These are phyloP conservation scores for Candida multigemmis DNA, from an alignment of 805 yeast genomes.

Conservation along the genomic window DNA sequence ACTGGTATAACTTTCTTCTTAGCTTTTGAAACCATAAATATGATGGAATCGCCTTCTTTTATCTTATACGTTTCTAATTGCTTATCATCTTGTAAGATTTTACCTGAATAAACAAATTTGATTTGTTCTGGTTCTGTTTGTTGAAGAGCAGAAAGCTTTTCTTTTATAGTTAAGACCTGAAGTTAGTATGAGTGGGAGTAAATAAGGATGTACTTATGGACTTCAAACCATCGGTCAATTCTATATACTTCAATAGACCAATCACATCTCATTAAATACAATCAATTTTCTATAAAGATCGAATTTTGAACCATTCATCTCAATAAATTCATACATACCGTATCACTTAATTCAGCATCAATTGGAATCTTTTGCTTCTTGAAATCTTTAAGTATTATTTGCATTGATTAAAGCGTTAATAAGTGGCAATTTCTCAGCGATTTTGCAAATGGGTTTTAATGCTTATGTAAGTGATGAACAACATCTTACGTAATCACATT, in stretches of 20 bases:
- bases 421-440: too few relatives aligned
- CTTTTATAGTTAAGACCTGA: neutral
- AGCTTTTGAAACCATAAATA: constrained; percentile 72
- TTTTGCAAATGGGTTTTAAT: too few relatives aligned
- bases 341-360: constrained; percentile 61
- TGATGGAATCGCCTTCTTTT: constrained; percentile 80
- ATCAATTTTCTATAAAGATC: neutral
- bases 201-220: neutral
- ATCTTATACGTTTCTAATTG: constrained; percentile 63
- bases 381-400: constrained; percentile 79
- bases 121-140: constrained; percentile 57
- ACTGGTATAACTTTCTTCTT: constrained; percentile 20
- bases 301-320: neutral
- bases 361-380: constrained; percentile 82
- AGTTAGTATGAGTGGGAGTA: neutral
- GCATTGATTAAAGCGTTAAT: constrained; percentile 54
- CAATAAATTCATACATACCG: constrained; percentile 44
- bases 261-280: neutral
- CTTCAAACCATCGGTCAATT: neutral
- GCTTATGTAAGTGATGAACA: constrained; percentile 1
- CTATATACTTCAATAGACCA: neutral
- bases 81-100: constrained; percentile 79
- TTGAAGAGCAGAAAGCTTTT: neutral
- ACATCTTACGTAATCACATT: neutral
- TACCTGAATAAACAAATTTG: constrained; percentile 87